Base-by-base conservation (phyloP, 805 yeast species). In the Yamadazyma ubonensis region DNA sequence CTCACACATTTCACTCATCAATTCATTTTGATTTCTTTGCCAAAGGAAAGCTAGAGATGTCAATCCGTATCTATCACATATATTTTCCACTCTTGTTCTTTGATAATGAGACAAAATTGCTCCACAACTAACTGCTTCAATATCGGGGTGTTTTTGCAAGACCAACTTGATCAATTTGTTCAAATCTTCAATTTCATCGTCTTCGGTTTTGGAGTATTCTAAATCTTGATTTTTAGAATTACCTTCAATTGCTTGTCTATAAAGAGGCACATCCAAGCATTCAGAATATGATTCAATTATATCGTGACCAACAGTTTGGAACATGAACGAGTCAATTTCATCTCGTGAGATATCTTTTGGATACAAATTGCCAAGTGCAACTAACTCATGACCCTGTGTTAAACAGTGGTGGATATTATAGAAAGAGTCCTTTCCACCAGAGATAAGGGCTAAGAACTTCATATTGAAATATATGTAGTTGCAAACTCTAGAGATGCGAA, bases 361-460 rank as follows among this genome's bases (percentile, higher is more conserved):
- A 52, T 79, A 78, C 45, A 93, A 61, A 53, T 93, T 93, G 0
- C 89, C 98, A 33, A 91, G 61, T 1, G 96, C 96, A 0, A 78
- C 78, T 5, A 93, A 66, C 51, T 86, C 86, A 63, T 93, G 99
- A 10, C 95, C 96, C 38, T 85, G 79, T 2, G 76, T 72, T n/a
- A 86, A 57, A 54, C 98, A 88, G 57, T 93, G 96, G 27, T 88
- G 64, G 11, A 91, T 79, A 56, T 90, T 93, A 60, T 76, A 93
- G 64, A 90, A 88, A 6, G 97, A 90, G 59, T 93, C 99, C 55
- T 93, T 93, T 0, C 99, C 99, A 4, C 99, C 99, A 0, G 96
- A 86, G 0, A 93, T 80, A 16, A 93, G 70, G 0, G 96, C 99
- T 23, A 89, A 86, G 55, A 90, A 86, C 59, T 88, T 89, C 99